These are phyloP conservation scores for Coix lacrymajobi DNA, from an alignment of 176 grass and related monocot species.

Conservation along the genomic window DNA sequence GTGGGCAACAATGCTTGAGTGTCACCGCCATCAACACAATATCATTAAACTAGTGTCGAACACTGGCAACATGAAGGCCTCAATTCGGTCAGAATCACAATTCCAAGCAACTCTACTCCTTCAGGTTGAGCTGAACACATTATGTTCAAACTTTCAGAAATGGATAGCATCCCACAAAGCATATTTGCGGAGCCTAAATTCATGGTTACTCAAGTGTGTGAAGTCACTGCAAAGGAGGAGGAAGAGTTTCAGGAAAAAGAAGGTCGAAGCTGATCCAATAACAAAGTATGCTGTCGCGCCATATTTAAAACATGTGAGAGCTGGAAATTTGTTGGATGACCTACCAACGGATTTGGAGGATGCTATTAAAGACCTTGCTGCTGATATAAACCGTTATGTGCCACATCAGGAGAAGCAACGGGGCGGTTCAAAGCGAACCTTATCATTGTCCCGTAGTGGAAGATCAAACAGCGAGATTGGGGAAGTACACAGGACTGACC, in stretches of 20 bases:
- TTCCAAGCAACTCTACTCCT: constrained; percentile 58
- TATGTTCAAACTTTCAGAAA: constrained; percentile 75
- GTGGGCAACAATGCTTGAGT: constrained; percentile 82
- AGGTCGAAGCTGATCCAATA: constrained; percentile 34
- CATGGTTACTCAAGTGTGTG: constrained; percentile 84
- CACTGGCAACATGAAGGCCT: constrained; percentile 53
- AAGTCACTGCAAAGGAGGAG: constrained; percentile 33
- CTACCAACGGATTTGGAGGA: constrained; percentile 51
- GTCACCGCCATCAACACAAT: constrained; percentile 54
- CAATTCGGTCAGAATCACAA: constrained; percentile 56
- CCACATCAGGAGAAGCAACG: constrained; percentile 63
- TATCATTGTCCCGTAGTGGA: constrained; percentile 44
- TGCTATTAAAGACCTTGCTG: constrained; percentile 56
- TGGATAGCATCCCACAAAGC: constrained; percentile 78
- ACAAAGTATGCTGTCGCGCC: constrained; percentile 35
- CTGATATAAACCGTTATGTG: constrained; percentile 43
- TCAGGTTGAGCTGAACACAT: constrained; percentile 65
- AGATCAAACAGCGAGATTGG: constrained; percentile 16
- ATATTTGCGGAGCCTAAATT: constrained; percentile 72
- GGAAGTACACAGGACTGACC: constrained; percentile 29
- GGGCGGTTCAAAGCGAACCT: constrained; percentile 44
- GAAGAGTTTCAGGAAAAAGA: constrained; percentile 37
- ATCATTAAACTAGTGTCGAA: constrained; percentile 52
- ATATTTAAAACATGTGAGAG: constrained; percentile 78
- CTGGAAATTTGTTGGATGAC: constrained; percentile 47